phyloP scores from a whole-genome alignment of 306 rosid genomes.

The Vicia sativa region DNA sequence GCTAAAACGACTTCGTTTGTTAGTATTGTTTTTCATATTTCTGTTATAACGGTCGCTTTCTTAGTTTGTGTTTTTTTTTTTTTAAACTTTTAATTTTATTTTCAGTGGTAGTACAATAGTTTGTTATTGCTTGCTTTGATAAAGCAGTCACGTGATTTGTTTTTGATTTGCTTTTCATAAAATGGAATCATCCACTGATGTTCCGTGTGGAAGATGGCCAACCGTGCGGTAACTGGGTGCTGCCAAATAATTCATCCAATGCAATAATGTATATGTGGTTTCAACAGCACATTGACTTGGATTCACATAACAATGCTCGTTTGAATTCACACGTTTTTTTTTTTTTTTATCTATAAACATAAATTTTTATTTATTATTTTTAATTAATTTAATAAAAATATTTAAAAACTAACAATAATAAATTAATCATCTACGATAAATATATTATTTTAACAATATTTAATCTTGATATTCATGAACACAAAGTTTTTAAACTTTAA shows the following conservation, averaged over 20 bases:
- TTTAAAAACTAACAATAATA: too few relatives aligned
- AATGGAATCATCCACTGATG: not conserved
- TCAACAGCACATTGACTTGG: conserved; percentile 16
- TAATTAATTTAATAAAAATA: too few relatives aligned
- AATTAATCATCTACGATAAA: too few relatives aligned
- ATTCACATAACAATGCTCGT: conserved; percentile 7
- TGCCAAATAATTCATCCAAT: conserved; percentile 11
- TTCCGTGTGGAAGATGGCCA: conserved; percentile 16
- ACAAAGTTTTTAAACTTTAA: too few relatives aligned
- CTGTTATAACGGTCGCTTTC: conserved; percentile 45
- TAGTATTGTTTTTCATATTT: conserved; percentile 15
- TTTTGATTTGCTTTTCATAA: too few relatives aligned
- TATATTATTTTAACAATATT: too few relatives aligned
- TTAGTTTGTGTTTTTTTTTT: not conserved
- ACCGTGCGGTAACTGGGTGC: conserved; percentile 19
- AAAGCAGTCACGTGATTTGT: conserved; percentile 14
- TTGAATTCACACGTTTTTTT: too few relatives aligned
- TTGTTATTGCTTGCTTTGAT: conserved; percentile 32
- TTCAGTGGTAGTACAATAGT: not conserved
- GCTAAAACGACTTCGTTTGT: conserved; percentile 28
- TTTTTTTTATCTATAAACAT: too few relatives aligned
- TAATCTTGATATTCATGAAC: too few relatives aligned
- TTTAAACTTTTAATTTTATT: not conserved
- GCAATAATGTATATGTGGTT: not conserved
- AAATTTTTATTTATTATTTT: too few relatives aligned